These are phyloP conservation scores for Xylogone sp. DNA, from an alignment of 2,329 filamentous ascomycete species.

Conservation along the genomic window DNA sequence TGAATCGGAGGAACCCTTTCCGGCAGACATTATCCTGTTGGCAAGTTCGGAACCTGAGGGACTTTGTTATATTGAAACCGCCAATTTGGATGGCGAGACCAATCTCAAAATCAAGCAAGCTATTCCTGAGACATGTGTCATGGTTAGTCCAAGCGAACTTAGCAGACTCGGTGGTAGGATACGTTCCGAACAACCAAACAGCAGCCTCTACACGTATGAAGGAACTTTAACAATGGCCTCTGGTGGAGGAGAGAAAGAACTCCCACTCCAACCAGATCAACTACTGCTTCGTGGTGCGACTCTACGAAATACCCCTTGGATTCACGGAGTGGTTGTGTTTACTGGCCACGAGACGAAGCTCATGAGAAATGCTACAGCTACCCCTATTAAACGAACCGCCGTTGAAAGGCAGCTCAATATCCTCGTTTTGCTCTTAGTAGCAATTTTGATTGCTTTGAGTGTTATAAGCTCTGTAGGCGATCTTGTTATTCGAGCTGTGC, in stretches of 20 bases:
- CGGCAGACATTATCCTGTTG: constrained; percentile 85
- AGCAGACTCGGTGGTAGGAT: constrained; percentile 81
- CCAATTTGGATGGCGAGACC: constrained; percentile 95
- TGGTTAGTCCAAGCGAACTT: constrained; percentile 84
- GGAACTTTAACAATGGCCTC: constrained; percentile 88
- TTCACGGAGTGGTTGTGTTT: constrained; percentile 94
- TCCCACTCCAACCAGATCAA: constrained; percentile 87
- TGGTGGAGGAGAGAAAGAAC: constrained; percentile 88
- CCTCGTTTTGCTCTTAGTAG: constrained; percentile 86
- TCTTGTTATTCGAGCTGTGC: constrained; percentile 69
- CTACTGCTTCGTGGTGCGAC: constrained; percentile 90
- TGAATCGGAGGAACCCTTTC: constrained; percentile 92
- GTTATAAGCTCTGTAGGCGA: constrained; percentile 90
- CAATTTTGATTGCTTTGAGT: constrained; percentile 78
- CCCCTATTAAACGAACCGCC: constrained; percentile 95
- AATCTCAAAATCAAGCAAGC: constrained; percentile 99
- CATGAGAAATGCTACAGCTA: constrained; percentile 96
- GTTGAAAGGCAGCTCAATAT: constrained; percentile 92
- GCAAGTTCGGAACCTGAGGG: constrained; percentile 97
- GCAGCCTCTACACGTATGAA: constrained; percentile 97
- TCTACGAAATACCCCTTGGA: constrained; percentile 92
- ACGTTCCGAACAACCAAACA: constrained; percentile 95
- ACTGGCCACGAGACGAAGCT: constrained; percentile 98
- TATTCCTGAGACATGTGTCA: constrained; percentile 82
- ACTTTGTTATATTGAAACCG: constrained; percentile 97